A percentile compares a stretch with the other conserved stretches of the same genome.
These are phyloP conservation scores for Phytopythium boreale DNA, from an alignment of 352 stramenopile species.

Conservation along the genomic window DNA sequence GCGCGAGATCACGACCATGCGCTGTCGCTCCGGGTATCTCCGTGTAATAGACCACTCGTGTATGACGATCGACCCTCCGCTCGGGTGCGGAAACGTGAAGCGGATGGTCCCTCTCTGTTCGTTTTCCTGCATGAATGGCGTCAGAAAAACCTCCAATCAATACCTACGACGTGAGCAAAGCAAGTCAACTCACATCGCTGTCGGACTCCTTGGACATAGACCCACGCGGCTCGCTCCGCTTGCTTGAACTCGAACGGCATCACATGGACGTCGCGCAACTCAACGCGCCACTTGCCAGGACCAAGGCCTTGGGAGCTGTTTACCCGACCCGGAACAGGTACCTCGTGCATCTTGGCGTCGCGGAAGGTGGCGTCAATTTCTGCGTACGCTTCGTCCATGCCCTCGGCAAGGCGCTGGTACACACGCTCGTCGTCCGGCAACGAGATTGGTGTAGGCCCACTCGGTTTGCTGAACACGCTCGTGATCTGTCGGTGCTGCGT, in stretches of 20 bases:
- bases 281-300: background rate
- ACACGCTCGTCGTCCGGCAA: background rate
- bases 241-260: conserved; percentile 2
- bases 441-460: background rate
- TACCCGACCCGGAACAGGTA: background rate
- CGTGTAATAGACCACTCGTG: background rate
- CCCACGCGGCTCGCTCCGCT: background rate
- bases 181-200: background rate
- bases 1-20: background rate
- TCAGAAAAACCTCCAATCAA: no score
- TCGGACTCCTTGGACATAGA: background rate
- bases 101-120: background rate
- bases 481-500: background rate
- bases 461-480: background rate
- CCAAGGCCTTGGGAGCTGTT: background rate
- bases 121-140: background rate
- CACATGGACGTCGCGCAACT: background rate
- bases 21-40: background rate
- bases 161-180: no score
- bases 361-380: background rate
- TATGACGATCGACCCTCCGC: background rate
- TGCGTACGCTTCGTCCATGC: conserved; percentile 1
- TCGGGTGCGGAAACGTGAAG: background rate
- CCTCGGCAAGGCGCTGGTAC: background rate
- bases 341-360: background rate